Evolutionary conservation across 169 alveolate genomes (phyloP).

Genomic region (Fabrea salina): DNA sequence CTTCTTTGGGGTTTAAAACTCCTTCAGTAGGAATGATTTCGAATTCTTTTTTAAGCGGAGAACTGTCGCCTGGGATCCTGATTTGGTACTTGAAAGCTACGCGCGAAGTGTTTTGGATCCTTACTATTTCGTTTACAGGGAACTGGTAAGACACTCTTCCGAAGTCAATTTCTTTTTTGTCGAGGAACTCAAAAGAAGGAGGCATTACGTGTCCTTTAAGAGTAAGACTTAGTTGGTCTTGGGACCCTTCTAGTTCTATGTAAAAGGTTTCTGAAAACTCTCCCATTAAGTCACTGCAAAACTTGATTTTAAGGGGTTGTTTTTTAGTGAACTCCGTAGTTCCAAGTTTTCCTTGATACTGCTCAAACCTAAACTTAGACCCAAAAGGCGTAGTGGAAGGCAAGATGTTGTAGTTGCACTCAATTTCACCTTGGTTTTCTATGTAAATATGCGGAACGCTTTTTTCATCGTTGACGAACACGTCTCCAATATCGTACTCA

Average conservation of each 20-base stretch:
- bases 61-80: conserved; percentile 90
- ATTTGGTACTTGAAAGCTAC: conserved; percentile 86
- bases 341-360: conserved; percentile 73
- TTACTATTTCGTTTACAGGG: conserved; percentile 81
- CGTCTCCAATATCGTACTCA: conserved; percentile 89
- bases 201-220: conserved; percentile 91
- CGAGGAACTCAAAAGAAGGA: conserved; percentile 90
- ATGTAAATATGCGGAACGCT: conserved; percentile 41
- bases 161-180: conserved; percentile 86
- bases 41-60: conserved; percentile 85
- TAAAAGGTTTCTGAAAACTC: conserved; percentile 89
- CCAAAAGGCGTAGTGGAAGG: conserved; percentile 88
- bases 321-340: conserved; percentile 77
- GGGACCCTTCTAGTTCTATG: conserved; percentile 87
- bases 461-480: conserved; percentile 78
- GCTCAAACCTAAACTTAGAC: conserved; percentile 77
- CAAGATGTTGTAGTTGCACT: conserved; percentile 74
- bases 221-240: conserved; percentile 78
- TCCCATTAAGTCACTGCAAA: conserved; percentile 87
- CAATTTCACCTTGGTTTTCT: conserved; percentile 87
- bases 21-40: conserved; percentile 86
- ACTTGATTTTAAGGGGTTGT: conserved; percentile 71
- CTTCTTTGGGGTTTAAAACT: conserved; percentile 71
- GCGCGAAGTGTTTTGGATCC: conserved; percentile 86
- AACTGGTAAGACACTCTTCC: conserved; percentile 90